Percentiles rank a stretch among this genome's conserved stretches.
phyloP scores from a whole-genome alignment of 208 protist species.

The Leishmania braziliensis region DNA sequence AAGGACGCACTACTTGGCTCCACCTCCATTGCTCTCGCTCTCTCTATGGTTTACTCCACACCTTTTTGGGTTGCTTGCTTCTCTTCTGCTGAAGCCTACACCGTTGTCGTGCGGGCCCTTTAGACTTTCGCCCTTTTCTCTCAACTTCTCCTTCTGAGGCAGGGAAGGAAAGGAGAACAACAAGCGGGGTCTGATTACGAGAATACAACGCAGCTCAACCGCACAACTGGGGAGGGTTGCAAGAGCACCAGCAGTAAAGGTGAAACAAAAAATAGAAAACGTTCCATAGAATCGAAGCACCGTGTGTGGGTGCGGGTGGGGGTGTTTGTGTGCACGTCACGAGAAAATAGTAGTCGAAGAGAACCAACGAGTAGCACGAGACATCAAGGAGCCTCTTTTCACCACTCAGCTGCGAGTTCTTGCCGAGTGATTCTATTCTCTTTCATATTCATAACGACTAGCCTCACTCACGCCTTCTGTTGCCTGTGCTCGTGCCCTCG shows the following conservation, averaged over 20 bases:
- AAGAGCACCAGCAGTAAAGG: background rate
- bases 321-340: background rate
- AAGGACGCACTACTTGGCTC: background rate
- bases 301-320: background rate
- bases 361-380: background rate
- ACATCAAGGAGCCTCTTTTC: background rate
- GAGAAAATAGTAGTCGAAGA: background rate
- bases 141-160: background rate
- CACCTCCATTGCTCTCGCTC: constrained; percentile 8
- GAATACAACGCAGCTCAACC: background rate
- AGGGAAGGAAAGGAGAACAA: no score
- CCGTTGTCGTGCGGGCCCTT: background rate
- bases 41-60: constrained; percentile 2
- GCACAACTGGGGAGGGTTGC: background rate
- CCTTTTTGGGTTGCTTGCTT: background rate
- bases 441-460: background rate
- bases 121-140: background rate
- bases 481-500: background rate
- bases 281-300: background rate
- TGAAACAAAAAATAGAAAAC: background rate
- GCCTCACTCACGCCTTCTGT: background rate
- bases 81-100: background rate
- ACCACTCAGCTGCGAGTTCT: background rate
- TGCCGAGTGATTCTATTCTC: background rate
- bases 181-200: background rate